These are phyloP conservation scores for Penicillium bovifimosum DNA, from an alignment of 495 filamentous ascomycete species.

Conservation along the genomic window DNA sequence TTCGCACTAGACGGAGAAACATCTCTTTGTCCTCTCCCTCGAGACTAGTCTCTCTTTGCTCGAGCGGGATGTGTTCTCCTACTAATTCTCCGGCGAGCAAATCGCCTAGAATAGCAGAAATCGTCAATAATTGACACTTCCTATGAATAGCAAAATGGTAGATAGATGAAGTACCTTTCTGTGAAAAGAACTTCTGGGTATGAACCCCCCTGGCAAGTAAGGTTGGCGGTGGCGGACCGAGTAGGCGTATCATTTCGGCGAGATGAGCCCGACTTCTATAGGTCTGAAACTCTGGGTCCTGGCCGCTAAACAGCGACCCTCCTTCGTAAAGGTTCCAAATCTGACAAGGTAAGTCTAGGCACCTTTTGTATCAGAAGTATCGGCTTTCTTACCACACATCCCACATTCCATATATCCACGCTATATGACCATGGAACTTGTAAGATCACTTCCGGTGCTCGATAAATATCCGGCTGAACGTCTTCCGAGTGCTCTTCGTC, in stretches of 20 bases:
- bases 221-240: slow-evolving; percentile 36
- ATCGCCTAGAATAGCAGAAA: slow-evolving; percentile 16
- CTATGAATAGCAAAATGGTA: background rate
- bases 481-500: slow-evolving; percentile 15
- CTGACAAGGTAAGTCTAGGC: slow-evolving; percentile 9
- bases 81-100: slow-evolving; percentile 9
- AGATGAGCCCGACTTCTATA: slow-evolving; percentile 40
- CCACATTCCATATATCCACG: slow-evolving; percentile 42
- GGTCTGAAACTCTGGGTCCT: slow-evolving; percentile 17
- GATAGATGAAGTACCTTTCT: slow-evolving; percentile 14
- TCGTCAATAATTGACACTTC: background rate
- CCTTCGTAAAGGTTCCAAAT: slow-evolving; percentile 30
- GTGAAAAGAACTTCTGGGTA: slow-evolving; percentile 15
- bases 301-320: slow-evolving; percentile 23
- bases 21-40: slow-evolving; percentile 6
- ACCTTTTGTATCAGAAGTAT: background rate
- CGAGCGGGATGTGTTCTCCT: slow-evolving; percentile 21
- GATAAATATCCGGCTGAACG: slow-evolving; percentile 36
- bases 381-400: slow-evolving; percentile 36
- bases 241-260: slow-evolving; percentile 35
- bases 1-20: slow-evolving; percentile 10
- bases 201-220: slow-evolving; percentile 24
- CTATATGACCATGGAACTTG: slow-evolving; percentile 10
- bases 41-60: slow-evolving; percentile 18
- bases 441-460: slow-evolving; percentile 19